These are phyloP conservation scores for Monilinia aucupariae DNA, from an alignment of 2,329 filamentous ascomycete species.

Conservation along the genomic window DNA sequence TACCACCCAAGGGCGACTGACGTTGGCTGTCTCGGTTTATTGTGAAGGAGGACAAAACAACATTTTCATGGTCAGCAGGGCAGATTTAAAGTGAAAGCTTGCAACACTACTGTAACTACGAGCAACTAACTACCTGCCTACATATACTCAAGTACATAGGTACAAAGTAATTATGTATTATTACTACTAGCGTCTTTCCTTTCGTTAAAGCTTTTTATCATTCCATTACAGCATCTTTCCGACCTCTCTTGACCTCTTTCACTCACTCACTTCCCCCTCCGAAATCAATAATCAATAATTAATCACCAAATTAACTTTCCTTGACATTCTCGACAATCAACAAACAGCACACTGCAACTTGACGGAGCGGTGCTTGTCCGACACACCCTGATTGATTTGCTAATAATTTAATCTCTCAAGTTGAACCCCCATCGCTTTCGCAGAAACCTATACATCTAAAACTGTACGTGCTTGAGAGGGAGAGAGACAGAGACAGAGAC, in stretches of 20 bases:
- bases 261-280: background rate
- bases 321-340: background rate
- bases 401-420: background rate
- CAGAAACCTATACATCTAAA: background rate
- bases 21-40: background rate
- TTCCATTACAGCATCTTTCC: background rate
- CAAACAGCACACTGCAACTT: background rate
- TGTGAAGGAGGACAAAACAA: no score
- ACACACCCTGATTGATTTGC: background rate
- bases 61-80: constrained; percentile 11
- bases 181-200: constrained; percentile 1
- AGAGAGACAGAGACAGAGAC: background rate
- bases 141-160: no score
- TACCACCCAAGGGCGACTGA: background rate
- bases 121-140: no score
- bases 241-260: background rate
- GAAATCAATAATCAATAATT: background rate
- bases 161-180: background rate
- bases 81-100: constrained; percentile 2
- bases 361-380: background rate
- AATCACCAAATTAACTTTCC: background rate
- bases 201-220: background rate
- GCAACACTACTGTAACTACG: background rate
- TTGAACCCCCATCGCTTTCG: background rate
- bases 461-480: background rate